These are phyloP conservation scores for Monilinia vaccinii-corymbosi DNA, from an alignment of 2,329 filamentous ascomycete species.

Conservation along the genomic window DNA sequence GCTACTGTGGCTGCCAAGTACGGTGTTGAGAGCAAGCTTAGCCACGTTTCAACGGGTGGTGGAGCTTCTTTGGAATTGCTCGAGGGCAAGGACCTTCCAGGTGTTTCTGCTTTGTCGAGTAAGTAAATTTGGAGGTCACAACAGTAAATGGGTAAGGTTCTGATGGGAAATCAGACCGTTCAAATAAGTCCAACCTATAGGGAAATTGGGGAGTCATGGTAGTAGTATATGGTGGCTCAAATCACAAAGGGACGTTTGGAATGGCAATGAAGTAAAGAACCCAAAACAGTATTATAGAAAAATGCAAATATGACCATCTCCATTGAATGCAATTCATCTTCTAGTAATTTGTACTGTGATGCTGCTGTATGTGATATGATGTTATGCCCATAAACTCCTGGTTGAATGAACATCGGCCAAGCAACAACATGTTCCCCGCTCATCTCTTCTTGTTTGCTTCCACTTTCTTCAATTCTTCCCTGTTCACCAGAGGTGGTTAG, in stretches of 20 bases:
- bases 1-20: constrained; percentile 98
- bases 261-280: constrained; percentile 8
- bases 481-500: constrained; percentile 29
- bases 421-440: constrained; percentile 14
- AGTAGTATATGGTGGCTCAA: constrained; percentile 17
- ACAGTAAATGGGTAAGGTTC: constrained; percentile 10
- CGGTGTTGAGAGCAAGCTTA: constrained; percentile 89
- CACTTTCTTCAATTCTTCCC: constrained; percentile 92
- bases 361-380: constrained; percentile 1
- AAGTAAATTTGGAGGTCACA: constrained; percentile 40
- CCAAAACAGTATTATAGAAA: neutral
- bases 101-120: constrained; percentile 82
- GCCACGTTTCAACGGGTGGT: constrained; percentile 95
- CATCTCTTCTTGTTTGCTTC: constrained; percentile 62
- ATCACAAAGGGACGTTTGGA: constrained; percentile 22
- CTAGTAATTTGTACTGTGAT: neutral
- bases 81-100: constrained; percentile 95
- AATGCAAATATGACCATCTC: constrained; percentile 1
- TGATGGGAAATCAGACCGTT: constrained; percentile 26
- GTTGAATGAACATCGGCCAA: neutral
- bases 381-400: constrained; percentile 2
- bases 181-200: constrained; percentile 25
- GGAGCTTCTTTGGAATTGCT: constrained; percentile 92
- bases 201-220: constrained; percentile 16
- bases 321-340: neutral